Evolutionary conservation across 2,329 filamentous ascomycete species (phyloP).

Genomic region (Fusarium buharicum): DNA sequence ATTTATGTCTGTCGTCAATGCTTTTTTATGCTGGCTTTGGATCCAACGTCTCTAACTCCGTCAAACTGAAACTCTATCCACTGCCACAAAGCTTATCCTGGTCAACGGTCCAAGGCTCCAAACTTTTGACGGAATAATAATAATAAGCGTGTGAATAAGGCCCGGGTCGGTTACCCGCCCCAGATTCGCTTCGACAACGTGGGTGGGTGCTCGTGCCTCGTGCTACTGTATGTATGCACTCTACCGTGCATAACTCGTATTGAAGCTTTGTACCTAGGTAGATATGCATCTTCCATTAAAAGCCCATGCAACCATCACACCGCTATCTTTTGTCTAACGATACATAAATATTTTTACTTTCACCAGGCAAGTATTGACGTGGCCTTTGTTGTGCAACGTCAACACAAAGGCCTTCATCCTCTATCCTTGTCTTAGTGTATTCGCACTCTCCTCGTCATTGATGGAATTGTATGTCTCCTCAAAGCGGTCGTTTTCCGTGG

Average conservation of each 20-base stretch:
- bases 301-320: constrained; percentile 12
- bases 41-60: constrained; percentile 5
- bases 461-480: constrained; percentile 15
- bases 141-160: constrained; percentile 1
- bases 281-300: constrained; percentile 1
- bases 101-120: constrained; percentile 7
- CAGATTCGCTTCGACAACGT: constrained; percentile 35
- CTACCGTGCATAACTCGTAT: constrained; percentile 30
- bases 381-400: constrained; percentile 28
- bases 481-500: constrained; percentile 22
- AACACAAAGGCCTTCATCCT: constrained; percentile 10
- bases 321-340: constrained; percentile 17
- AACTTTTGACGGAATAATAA: constrained; percentile 1
- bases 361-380: constrained; percentile 23
- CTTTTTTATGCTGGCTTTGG: constrained; percentile 2
- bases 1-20: background rate
- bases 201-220: constrained; percentile 8
- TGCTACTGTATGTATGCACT: constrained; percentile 32
- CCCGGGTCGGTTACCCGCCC: constrained; percentile 42
- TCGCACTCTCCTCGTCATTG: constrained; percentile 4
- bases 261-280: no score
- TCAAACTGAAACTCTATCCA: constrained; percentile 27
- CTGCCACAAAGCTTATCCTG: constrained; percentile 16
- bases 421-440: constrained; percentile 21
- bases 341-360: background rate